Conservation (phyloP, 176 grass and related monocot species). For the maize (Zea mays) region Zm-B73-REFERENCE-NAM-5.0 NC_050102.1:144666001-144666500, state of each 20-base stretch:
- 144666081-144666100: background rate
- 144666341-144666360: background rate
- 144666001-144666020: background rate
- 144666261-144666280: background rate
- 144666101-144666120: background rate
- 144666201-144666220: background rate
- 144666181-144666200: background rate
- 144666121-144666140: background rate
- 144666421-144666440: background rate
- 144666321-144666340: background rate
- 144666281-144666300: too few species aligned
- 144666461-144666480: too few species aligned
- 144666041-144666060: conserved; percentile 16
- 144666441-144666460: conserved; percentile 3
- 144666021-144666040: background rate
- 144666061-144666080: background rate
- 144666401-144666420: conserved; percentile 49
- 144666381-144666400: conserved; percentile 49
- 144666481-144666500: background rate
- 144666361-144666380: background rate
- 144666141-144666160: background rate
- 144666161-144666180: background rate
- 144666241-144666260: conserved; percentile 25
- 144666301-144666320: conserved; percentile 39
- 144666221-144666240: background rate